phyloP scores from a whole-genome alignment of 1,139 yeast genomes.

The Candida tetrigidarum region DNA sequence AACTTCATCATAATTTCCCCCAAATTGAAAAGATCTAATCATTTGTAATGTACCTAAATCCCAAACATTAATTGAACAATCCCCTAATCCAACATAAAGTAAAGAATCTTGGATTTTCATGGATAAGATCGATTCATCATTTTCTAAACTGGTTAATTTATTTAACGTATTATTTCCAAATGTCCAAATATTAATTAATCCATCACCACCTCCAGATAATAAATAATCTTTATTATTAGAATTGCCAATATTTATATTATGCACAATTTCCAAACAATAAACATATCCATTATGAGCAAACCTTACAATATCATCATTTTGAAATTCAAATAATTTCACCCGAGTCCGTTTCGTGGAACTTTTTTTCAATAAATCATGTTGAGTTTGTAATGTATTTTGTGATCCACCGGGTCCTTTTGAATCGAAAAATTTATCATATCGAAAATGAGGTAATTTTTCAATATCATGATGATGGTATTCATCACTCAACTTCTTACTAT shows the following conservation, averaged over 20 bases:
- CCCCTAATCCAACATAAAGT: conserved; percentile 77
- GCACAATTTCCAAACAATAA: conserved; percentile 61
- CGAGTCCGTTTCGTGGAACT: conserved; percentile 21
- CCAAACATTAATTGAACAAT: conserved; percentile 79
- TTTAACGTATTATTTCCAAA: conserved; percentile 18
- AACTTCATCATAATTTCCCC: conserved; percentile 32
- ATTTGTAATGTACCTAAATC: conserved; percentile 81
- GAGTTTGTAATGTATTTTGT: conserved; percentile 36
- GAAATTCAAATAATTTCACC: conserved; percentile 62
- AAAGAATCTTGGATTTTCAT: conserved; percentile 65
- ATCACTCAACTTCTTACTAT: conserved; percentile 3
- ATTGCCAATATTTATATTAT: conserved; percentile 20
- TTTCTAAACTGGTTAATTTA: conserved; percentile 53
- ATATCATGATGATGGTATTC: conserved; percentile 16
- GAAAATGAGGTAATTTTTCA: conserved; percentile 68
- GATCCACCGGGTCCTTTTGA: conserved; percentile 85
- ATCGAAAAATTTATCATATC: conserved; percentile 89
- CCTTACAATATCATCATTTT: conserved; percentile 62
- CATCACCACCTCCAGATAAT: conserved; percentile 86
- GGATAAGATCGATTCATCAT: conserved; percentile 72
- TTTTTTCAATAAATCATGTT: conserved; percentile 27
- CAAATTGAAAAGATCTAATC: conserved; percentile 57
- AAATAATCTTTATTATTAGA: conserved; percentile 19
- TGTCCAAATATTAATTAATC: conserved; percentile 78
- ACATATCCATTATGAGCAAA: conserved; percentile 95